These are phyloP conservation scores for Hymenoscyphus albidus DNA, from an alignment of 2,329 filamentous ascomycete species.

Conservation along the genomic window DNA sequence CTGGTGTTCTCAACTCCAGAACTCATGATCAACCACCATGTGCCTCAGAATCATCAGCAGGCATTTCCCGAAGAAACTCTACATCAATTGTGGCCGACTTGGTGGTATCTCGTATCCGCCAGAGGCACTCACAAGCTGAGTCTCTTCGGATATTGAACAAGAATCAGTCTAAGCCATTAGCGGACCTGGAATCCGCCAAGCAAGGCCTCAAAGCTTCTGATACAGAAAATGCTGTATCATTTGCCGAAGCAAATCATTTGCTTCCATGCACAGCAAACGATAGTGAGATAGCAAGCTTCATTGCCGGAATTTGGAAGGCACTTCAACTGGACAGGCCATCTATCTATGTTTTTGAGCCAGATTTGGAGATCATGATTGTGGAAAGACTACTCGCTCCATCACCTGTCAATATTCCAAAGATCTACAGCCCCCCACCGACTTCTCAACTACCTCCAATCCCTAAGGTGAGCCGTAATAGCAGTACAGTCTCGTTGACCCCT, in stretches of 20 bases:
- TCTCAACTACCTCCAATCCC: conserved; percentile 2
- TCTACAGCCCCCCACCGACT: conserved; percentile 11
- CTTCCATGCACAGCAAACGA: conserved; percentile 53
- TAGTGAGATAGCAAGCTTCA: conserved; percentile 50
- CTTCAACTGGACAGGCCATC: conserved; percentile 41
- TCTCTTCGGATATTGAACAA: not conserved
- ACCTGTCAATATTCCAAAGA: not conserved
- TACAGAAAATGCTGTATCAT: conserved; percentile 37
- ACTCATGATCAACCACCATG: conserved; percentile 29
- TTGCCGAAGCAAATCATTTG: conserved; percentile 51
- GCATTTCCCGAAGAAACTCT: conserved; percentile 18
- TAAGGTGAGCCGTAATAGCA: not conserved
- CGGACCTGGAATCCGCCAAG: not conserved
- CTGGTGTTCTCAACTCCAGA: conserved; percentile 46
- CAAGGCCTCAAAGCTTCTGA: not conserved
- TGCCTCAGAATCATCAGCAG: conserved; percentile 15
- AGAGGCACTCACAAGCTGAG: not conserved
- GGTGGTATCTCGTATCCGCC: conserved; percentile 1
- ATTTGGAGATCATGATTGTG: conserved; percentile 22
- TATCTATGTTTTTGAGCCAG: conserved; percentile 44
- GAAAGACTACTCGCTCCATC: conserved; percentile 12
- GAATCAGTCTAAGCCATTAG: not conserved
- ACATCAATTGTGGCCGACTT: conserved; percentile 14
- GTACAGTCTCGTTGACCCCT: not conserved
- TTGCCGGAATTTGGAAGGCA: conserved; percentile 49